phyloP scores from a whole-genome alignment of 257 asterid species.

The Datura wrightii region DNA sequence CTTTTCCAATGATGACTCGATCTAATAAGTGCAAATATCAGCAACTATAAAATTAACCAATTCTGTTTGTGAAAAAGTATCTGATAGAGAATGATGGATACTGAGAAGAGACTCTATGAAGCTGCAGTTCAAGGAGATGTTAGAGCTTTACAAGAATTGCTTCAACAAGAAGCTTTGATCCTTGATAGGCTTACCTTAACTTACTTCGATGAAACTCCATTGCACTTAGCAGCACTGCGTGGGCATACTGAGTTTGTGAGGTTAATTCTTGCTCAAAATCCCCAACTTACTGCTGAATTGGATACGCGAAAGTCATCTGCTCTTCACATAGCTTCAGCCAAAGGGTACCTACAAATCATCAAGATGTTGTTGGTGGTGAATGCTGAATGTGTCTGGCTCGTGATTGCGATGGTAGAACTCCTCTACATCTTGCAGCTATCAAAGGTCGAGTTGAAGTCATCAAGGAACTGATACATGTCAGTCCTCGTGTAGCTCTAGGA shows the following conservation, averaged over 20 bases:
- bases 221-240: conserved; percentile 52
- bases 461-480: conserved; percentile 31
- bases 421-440: conserved; percentile 62
- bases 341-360: conserved; percentile 45
- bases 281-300: conserved; percentile 42
- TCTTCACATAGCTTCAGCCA: conserved; percentile 55
- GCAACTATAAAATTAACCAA: neutral
- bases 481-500: conserved; percentile 49
- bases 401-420: conserved; percentile 58
- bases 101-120: conserved; percentile 46
- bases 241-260: conserved; percentile 42
- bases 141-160: conserved; percentile 32
- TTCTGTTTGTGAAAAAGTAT: neutral
- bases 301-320: conserved; percentile 48
- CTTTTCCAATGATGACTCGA: neutral
- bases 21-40: neutral
- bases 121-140: conserved; percentile 49
- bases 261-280: conserved; percentile 37
- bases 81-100: neutral
- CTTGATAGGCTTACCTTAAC: conserved; percentile 48
- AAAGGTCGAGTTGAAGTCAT: conserved; percentile 46
- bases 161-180: conserved; percentile 41
- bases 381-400: conserved; percentile 51
- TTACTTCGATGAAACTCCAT: conserved; percentile 46
- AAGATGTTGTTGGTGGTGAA: conserved; percentile 33